Percentiles rank a stretch among this genome's conserved stretches.
Conservation (phyloP, 2,329 filamentous ascomycete genomes). For the Curvularia spicifera region DNA sequence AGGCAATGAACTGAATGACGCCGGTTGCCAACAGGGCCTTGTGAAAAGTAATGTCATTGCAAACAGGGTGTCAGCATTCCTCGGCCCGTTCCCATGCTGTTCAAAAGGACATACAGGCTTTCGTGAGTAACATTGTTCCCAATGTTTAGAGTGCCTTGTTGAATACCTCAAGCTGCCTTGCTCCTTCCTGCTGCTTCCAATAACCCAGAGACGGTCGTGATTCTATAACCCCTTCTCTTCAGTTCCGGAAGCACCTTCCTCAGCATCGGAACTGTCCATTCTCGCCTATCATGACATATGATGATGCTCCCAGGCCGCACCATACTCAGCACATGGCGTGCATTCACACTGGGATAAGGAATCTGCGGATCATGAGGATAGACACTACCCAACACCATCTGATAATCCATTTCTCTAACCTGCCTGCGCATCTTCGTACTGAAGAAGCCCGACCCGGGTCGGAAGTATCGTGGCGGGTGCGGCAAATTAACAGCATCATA, state of each 20-base stretch:
- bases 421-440: slow-evolving; percentile 70
- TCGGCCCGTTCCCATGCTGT: too few species aligned
- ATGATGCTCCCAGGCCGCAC: slow-evolving; percentile 77
- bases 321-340: slow-evolving; percentile 81
- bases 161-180: not conserved
- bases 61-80: not conserved
- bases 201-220: slow-evolving; percentile 65
- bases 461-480: slow-evolving; percentile 71
- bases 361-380: slow-evolving; percentile 95
- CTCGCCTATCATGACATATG: slow-evolving; percentile 82
- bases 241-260: slow-evolving; percentile 73
- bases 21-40: not conserved
- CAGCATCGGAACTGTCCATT: slow-evolving; percentile 86
- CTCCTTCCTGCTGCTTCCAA: slow-evolving; percentile 16
- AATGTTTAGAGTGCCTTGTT: not conserved
- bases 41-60: not conserved
- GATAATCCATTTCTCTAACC: slow-evolving; percentile 68
- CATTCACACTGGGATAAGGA: slow-evolving; percentile 70
- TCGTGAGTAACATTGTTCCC: not conserved
- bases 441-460: slow-evolving; percentile 86
- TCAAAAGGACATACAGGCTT: not conserved
- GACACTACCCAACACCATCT: slow-evolving; percentile 79
- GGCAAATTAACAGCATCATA: slow-evolving; percentile 54
- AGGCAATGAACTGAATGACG: not conserved
- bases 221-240: slow-evolving; percentile 69